Conservation (phyloP, 1,284 basidiomycete genomes). For the Pascua sp. region DNA sequence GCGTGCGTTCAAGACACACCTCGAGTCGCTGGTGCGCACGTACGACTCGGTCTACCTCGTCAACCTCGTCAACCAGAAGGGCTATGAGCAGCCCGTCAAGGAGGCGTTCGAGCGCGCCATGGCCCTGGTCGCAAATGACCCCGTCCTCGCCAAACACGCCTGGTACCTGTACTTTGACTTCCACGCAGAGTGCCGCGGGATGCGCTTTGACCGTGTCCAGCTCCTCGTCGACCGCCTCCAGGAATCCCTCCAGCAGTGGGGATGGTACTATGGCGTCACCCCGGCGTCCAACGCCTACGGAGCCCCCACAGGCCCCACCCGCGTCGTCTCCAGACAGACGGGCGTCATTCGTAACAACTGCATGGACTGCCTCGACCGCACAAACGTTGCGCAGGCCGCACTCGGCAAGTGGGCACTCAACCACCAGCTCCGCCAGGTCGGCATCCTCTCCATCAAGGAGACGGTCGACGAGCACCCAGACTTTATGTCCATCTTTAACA, state of each 20-base stretch:
- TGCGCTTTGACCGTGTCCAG: constrained; percentile 92
- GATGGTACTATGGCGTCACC: constrained; percentile 53
- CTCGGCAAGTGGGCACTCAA: constrained; percentile 80
- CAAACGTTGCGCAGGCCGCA: constrained; percentile 91
- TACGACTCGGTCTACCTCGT: constrained; percentile 83
- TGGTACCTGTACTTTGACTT: constrained; percentile 98
- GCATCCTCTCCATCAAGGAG: constrained; percentile 67
- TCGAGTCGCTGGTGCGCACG: constrained; percentile 66
- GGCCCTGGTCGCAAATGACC: constrained; percentile 35
- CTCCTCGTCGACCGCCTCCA: constrained; percentile 74
- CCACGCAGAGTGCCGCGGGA: constrained; percentile 90
- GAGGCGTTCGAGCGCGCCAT: constrained; percentile 86
- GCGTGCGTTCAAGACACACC: constrained; percentile 68
- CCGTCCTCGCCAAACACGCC: constrained; percentile 51
- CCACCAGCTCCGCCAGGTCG: constrained; percentile 69
- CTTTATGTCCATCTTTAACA: constrained; percentile 79
- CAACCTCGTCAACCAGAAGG: constrained; percentile 93
- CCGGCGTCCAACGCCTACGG: constrained; percentile 15
- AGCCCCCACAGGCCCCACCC: constrained; percentile 15
- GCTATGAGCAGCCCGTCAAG: constrained; percentile 91
- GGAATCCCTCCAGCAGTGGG: constrained; percentile 67
- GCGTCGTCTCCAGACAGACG: constrained; percentile 36
- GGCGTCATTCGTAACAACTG: constrained; percentile 54
- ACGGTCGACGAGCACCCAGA: constrained; percentile 71
- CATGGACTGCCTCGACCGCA: constrained; percentile 95